phyloP scores from a whole-genome alignment of 345 rosid genomes.

The Eucalyptus regnans region DNA sequence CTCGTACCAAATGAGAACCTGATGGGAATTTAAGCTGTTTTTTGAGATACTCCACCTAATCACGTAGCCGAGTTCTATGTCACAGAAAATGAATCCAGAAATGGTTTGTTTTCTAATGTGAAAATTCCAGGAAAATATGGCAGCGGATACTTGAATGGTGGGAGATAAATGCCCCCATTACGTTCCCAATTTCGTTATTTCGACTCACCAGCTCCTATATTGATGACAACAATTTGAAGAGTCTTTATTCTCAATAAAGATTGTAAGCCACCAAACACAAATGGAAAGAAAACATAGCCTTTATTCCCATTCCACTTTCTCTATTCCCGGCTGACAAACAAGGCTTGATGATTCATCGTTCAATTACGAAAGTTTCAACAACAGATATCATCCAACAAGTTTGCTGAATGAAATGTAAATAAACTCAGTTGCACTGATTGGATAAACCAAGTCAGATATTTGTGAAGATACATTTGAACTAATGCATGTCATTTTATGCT shows the following conservation, averaged over 20 bases:
- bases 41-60: not conserved
- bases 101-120: not conserved
- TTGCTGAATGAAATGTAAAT: not conserved
- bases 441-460: not conserved
- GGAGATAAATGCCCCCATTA: not conserved
- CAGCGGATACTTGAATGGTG: not conserved
- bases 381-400: not conserved
- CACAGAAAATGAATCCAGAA: not conserved
- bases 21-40: not conserved
- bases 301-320: not conserved
- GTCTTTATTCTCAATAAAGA: not conserved
- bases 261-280: not conserved
- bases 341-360: not conserved
- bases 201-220: not conserved
- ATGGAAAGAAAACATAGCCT: not conserved
- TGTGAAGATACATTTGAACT: not conserved
- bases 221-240: not conserved
- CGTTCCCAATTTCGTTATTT: not conserved
- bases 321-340: not conserved
- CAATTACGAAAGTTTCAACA: not conserved
- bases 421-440: not conserved
- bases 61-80: not conserved
- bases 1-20: not conserved
- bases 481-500: not conserved
- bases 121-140: not conserved